Evolutionary conservation across 139 green algal genomes (phyloP).

Genomic region (Eudorina sp.): DNA sequence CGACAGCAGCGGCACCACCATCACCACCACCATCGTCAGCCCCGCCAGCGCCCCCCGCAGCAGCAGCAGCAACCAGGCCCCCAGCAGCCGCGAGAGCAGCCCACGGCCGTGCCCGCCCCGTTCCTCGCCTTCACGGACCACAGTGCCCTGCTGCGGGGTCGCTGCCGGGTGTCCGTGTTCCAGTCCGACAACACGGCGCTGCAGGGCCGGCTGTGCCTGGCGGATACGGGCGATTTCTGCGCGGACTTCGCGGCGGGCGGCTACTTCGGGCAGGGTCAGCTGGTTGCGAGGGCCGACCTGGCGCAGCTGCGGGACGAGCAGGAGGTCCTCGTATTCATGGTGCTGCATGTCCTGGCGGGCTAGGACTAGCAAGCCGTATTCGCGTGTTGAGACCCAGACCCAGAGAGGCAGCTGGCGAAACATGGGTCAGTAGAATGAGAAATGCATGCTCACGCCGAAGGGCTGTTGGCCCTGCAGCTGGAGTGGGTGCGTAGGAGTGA

Average conservation of each 20-base stretch:
- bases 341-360: conserved; percentile 4
- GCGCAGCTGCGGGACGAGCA: neutral
- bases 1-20: no score
- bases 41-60: neutral
- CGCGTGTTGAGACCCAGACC: no score
- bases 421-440: no score
- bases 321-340: conserved; percentile 26
- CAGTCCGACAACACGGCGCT: conserved; percentile 30
- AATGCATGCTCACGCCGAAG: no score
- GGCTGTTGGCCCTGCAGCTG: no score
- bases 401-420: no score
- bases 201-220: conserved; percentile 15
- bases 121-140: neutral
- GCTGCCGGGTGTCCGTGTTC: conserved; percentile 14
- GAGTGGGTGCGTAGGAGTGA: no score
- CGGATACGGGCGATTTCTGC: conserved; percentile 8
- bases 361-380: no score
- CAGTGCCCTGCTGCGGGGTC: neutral
- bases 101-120: neutral
- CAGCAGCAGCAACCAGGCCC: neutral
- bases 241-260: conserved; percentile 29
- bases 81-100: neutral
- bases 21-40: no score
- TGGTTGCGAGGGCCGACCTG: neutral
- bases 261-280: neutral